Evolutionary conservation across 2,329 filamentous ascomycete genomes (phyloP).

Genomic region (Ophiostoma montium): DNA sequence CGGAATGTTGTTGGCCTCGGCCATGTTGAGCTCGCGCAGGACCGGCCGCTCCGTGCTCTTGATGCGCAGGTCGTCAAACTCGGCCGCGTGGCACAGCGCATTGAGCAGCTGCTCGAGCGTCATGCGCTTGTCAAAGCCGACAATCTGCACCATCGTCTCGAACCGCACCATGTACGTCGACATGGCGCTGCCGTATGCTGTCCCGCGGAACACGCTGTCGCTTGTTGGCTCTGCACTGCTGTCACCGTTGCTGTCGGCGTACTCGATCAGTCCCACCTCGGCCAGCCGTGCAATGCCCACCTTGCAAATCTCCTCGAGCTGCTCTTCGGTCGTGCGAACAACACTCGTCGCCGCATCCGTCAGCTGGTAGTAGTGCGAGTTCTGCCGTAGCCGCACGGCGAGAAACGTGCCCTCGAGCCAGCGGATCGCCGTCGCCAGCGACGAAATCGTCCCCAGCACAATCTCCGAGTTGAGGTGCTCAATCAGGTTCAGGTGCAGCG

Average conservation of each 20-base stretch:
- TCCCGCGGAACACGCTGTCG: constrained; percentile 39
- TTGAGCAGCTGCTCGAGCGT: constrained; percentile 56
- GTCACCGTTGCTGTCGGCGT: background rate
- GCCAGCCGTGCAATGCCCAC: constrained; percentile 53
- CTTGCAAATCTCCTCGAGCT: constrained; percentile 56
- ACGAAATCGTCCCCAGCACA: constrained; percentile 56
- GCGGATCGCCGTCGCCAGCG: constrained; percentile 48
- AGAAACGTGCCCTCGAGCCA: constrained; percentile 73
- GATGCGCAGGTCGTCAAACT: constrained; percentile 61
- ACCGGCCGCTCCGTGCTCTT: constrained; percentile 53
- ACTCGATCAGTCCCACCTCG: constrained; percentile 38
- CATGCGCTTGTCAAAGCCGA: constrained; percentile 45
- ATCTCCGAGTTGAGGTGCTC: constrained; percentile 80
- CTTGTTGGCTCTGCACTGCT: constrained; percentile 14
- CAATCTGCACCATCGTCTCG: constrained; percentile 60
- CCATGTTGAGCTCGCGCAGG: constrained; percentile 61
- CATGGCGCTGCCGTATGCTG: constrained; percentile 67
- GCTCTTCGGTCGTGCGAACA: constrained; percentile 38
- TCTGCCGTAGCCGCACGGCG: constrained; percentile 56
- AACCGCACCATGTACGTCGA: constrained; percentile 69
- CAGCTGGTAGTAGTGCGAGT: constrained; percentile 65
- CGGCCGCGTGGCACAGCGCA: constrained; percentile 50
- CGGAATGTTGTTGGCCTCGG: constrained; percentile 40
- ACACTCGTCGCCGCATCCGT: constrained; percentile 25
- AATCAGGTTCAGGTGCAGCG: constrained; percentile 62